phyloP scores from a whole-genome alignment of 257 asterid species.

The Solanum etuberosum region DNA sequence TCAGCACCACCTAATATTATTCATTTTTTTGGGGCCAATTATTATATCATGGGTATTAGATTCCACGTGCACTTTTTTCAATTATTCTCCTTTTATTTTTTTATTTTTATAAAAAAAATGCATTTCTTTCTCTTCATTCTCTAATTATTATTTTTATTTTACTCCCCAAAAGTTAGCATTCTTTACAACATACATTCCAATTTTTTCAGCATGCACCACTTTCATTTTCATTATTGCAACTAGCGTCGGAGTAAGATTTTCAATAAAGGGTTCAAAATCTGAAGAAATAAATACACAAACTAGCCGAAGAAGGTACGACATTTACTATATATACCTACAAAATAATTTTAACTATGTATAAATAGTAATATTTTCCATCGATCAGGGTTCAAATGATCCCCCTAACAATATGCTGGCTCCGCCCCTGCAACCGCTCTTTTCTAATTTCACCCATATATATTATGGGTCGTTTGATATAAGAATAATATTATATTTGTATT shows the following conservation, averaged over 20 bases:
- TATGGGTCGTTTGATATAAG: rapidly evolving
- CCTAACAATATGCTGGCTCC: no score
- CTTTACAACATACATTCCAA: neutral
- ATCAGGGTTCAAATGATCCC: no score
- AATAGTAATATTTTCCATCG: no score
- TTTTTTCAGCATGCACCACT: neutral
- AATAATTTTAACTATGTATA: no score
- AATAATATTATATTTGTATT: no score
- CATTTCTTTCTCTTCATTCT: neutral
- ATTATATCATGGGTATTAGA: neutral
- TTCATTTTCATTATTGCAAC: neutral
- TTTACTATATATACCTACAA: no score
- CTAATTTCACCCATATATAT: neutral
- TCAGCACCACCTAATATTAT: neutral
- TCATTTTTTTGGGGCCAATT: neutral
- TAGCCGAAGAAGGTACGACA: no score
- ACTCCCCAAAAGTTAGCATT: neutral
- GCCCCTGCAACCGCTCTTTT: no score
- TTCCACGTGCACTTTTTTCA: neutral
- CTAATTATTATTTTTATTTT: neutral
- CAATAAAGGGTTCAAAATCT: no score
- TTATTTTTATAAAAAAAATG: neutral
- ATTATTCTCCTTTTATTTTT: neutral
- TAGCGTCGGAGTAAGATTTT: no score
- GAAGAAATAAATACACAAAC: no score